Base-by-base conservation (phyloP, 176 grass and related monocot species). In the Eleusine indica region DNA sequence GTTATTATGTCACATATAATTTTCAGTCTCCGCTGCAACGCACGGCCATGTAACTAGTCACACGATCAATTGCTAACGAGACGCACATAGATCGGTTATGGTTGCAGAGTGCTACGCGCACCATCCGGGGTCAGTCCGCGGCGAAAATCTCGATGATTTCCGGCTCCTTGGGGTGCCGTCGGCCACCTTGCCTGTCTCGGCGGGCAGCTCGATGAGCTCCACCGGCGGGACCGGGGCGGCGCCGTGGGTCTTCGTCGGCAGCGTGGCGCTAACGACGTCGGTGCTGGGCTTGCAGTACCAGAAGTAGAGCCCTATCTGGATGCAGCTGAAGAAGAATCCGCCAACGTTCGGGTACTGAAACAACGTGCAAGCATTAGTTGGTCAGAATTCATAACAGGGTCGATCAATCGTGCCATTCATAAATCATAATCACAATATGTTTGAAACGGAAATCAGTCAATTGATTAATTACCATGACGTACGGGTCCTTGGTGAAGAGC, bases 261-360 rank as follows among this genome's bases (percentile, higher is more conserved):
- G 85, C 53, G 83, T 70, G 6, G 80, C 9, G 61, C 3, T 64
- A 13, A 25, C 58, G 58, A 10, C 73, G 0, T 28, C 22, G 56
- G 48, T 73, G 66, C 48, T 66, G 18, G 84, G 88, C 51, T 90
- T 95, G 43, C 78, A 71, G 88, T 91, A 97, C 78, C 74, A 84
- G 51, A 91, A 85, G 82, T 94, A 97, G 70, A 94, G 88, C 4
- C 37, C 84, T 71, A 94, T 97, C 88, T 97, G 95, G 48, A 75
- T 75, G 71, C 89, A 51, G 82, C 95, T 94, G 83, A 97, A 94
- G 75, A 91, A 69, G 74, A 97, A 86, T 1, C 95, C 95, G 8
- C 93, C 73, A 0, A 97, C 78, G 39, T 97, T 97, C 1, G 95
- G 95, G 70, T 94, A 89, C 95, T 97, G 74, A 12, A 40, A n/a